phyloP scores from a whole-genome alignment of 768 basidiomycete genomes.

The Rubroboletus pulcherrimus region DNA sequence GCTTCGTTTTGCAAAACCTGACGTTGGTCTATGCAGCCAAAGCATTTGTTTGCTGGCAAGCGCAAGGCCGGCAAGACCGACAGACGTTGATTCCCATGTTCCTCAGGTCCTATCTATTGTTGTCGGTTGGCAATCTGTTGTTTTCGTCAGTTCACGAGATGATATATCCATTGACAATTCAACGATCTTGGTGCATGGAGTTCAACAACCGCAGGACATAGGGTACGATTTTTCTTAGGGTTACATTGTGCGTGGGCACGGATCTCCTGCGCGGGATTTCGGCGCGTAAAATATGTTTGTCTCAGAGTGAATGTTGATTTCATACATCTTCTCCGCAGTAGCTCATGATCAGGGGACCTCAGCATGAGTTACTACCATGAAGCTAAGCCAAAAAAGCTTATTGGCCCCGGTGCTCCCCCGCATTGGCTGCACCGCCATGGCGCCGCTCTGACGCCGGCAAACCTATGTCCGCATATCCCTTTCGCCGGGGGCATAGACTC shows the following conservation, averaged over 20 bases:
- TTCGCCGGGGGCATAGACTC: not conserved
- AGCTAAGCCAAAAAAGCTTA: not conserved
- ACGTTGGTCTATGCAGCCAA: constrained; percentile 51
- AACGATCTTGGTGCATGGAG: not conserved
- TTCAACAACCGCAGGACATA: not conserved
- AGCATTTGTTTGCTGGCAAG: constrained; percentile 83
- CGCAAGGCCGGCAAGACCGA: constrained; percentile 81
- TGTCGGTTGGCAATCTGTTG: constrained; percentile 3
- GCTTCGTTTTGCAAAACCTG: not conserved
- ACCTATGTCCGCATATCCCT: not conserved
- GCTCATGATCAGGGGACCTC: not conserved
- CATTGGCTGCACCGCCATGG: too few relatives aligned
- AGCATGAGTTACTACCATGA: not conserved
- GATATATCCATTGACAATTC: not conserved
- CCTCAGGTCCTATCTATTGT: not conserved
- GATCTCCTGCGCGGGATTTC: not conserved
- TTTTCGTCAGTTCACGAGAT: not conserved
- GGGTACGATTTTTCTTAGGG: not conserved
- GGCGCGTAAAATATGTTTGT: not conserved
- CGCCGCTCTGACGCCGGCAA: too few relatives aligned
- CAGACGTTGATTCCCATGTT: constrained; percentile 48
- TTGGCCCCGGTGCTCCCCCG: not conserved
- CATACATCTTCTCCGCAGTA: not conserved
- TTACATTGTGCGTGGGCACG: not conserved
- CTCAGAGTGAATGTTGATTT: not conserved